These are phyloP conservation scores for Imleria badia DNA, from an alignment of 768 basidiomycete genomes.

Conservation along the genomic window DNA sequence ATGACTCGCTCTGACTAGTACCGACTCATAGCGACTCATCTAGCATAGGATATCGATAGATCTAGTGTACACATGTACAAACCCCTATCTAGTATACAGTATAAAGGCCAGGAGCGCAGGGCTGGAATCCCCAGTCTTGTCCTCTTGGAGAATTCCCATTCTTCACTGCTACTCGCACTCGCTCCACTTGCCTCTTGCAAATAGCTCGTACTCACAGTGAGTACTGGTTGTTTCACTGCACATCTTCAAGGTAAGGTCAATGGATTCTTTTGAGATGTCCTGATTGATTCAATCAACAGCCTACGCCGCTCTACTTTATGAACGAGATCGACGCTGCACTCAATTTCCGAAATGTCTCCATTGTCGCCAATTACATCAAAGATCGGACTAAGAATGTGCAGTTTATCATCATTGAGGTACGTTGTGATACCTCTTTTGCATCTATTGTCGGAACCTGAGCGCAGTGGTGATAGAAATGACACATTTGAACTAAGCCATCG, in stretches of 20 bases:
- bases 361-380: constrained; percentile 98
- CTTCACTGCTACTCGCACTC: too few species aligned
- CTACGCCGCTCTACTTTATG: constrained; percentile 98
- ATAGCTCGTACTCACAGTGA: too few species aligned
- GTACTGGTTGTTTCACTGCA: constrained; percentile 97
- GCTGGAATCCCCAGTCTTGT: too few species aligned
- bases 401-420: constrained; percentile 97
- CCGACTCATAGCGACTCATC: too few species aligned
- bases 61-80: too few species aligned
- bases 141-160: too few species aligned
- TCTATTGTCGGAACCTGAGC: neutral
- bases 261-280: neutral
- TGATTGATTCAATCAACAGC: constrained; percentile 44
- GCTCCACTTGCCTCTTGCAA: too few species aligned
- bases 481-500: constrained; percentile 98
- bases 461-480: constrained; percentile 66
- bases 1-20: too few species aligned
- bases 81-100: too few species aligned
- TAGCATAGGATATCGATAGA: too few species aligned
- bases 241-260: constrained; percentile 80
- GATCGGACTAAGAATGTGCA: constrained; percentile 96
- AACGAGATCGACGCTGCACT: constrained; percentile 95
- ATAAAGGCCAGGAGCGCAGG: too few species aligned
- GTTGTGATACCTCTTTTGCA: constrained; percentile 8
- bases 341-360: constrained; percentile 97